phyloP scores from a whole-genome alignment of 768 basidiomycete species.

The Termitomyces sp. region DNA sequence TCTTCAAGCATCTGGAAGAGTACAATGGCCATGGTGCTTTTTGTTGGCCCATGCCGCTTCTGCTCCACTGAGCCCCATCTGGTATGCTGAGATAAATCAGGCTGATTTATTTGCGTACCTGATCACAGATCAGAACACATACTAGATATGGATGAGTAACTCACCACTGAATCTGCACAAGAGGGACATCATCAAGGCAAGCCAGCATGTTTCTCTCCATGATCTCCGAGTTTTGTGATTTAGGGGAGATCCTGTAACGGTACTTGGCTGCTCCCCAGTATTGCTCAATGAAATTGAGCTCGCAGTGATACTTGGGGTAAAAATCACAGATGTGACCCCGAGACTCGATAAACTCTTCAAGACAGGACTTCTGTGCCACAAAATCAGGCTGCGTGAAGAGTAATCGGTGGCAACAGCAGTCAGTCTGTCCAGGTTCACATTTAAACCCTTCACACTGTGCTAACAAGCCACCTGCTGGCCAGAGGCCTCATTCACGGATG shows the following conservation, averaged over 20 bases:
- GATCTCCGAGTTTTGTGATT: conserved; percentile 20
- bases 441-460: conserved; percentile 22
- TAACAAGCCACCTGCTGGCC: conserved; percentile 14
- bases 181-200: conserved; percentile 24
- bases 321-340: conserved; percentile 29
- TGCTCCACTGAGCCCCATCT: conserved; percentile 5
- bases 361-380: conserved; percentile 19
- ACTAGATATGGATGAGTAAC: conserved; percentile 8
- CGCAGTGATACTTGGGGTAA: conserved; percentile 30
- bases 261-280: conserved; percentile 33
- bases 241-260: conserved; percentile 20
- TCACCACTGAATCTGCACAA: conserved; percentile 16
- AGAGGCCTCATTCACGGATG: conserved; percentile 18
- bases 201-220: conserved; percentile 24
- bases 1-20: conserved; percentile 9
- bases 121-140: background rate
- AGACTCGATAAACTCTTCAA: conserved; percentile 21
- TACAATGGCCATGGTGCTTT: conserved; percentile 8
- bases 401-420: conserved; percentile 16
- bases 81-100: conserved; percentile 8
- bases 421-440: conserved; percentile 13
- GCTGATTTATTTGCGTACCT: conserved; percentile 17
- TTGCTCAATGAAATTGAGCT: conserved; percentile 11
- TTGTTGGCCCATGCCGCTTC: conserved; percentile 11
- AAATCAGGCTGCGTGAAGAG: conserved; percentile 21